Base-by-base conservation (phyloP, 371 early-diverging fungal species). In the Mortierella sp. region DNA sequence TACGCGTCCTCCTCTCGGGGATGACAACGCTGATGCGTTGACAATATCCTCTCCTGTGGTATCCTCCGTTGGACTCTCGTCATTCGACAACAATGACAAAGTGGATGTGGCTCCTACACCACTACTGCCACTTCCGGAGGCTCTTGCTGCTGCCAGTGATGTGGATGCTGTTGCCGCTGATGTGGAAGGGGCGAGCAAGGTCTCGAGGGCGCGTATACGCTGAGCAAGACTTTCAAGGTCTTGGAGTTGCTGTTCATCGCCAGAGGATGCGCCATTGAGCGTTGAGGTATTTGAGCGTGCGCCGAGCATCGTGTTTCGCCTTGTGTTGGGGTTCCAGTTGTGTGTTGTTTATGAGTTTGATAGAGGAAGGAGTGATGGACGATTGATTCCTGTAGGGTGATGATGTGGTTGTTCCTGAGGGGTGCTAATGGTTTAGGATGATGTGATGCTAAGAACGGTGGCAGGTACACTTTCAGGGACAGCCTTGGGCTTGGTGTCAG, bases 141-240 rank as follows among this genome's bases (percentile, higher is more conserved):
- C 68, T 5, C 68, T 35, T 24, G 68, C 70, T 71, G 73, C 63
- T 55, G 75, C 35, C 32, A 74, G 63, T 48, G 78, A 14, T 14
- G 18, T 63, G 6, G 63, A 8, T 41, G 41, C 4, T 16, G 60
- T 12, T 29, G 60, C 29, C 4, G 29, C 29, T 58, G 60, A 6
- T 32, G 32, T 63, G 18, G 63, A 6, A 10, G 75, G 60, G 11
- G 78, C 80, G 3, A 87, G 75, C 21, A 83, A 18, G 24, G 65
- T 60, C 65, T 87, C 87, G 4, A 87, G 78, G 24, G 87, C 78
- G 38, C 87, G 77, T 21, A 87, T 51, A 14, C 83, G 77, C 43
- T 75, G 78, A 10, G 87, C 72, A 48, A 87, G 80, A 71, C 83
- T 80, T 51, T 87, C 87, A 14, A 87, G 74, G 83, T 87, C 87